Evolutionary conservation across 345 rosid species (phyloP), one percentile per base, ranked within the genome.

Genomic region (Physaria fendleri): DNA sequence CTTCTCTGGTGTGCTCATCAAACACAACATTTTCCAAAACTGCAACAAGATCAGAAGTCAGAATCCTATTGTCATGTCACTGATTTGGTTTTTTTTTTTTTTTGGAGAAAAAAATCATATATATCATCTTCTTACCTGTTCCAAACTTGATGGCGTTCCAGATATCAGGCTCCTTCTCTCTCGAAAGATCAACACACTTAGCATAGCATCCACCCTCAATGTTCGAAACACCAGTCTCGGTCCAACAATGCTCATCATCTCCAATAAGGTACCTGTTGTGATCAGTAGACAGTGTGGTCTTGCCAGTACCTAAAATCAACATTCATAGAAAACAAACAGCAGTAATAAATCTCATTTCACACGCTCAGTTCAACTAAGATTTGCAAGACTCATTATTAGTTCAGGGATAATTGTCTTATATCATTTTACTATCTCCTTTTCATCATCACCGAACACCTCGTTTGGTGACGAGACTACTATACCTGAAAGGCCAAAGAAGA

Each of bases 161-260:
- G 53, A 88, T 92, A 71, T 92, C 98, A 53, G 95, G 95, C 65
- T 92, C 98, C 75, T 86, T 92, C 59, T 92, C 97, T 70, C 77
- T 66, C 0, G 97, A 79, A 65, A 92, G 96, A 72, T 88, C 98
- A 66, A 92, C 79, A 76, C 98, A 92, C 76, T 92, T 92, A 9
- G 98, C 98, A 63, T 92, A 92, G 78, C 98, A 88, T 20, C 97
- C 98, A 10, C 98, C 98, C 78, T 92, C 98, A 16, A 92, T 88
- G 67, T 92, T 92, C n/a, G 98, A 92, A 41, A 92, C 95, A 52
- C 98, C 95, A 40, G 76, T 70, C 23, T 83, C 90, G 47, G 86
- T 72, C 99, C 99, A 93, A 59, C 97, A 89, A 64, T 93, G 95
- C 33, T 93, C 99, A 39, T 93, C 99, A 27, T 89, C 99, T 8